phyloP scores from a whole-genome alignment of 805 yeast genomes.

The Scheffersomyces ergatensis region DNA sequence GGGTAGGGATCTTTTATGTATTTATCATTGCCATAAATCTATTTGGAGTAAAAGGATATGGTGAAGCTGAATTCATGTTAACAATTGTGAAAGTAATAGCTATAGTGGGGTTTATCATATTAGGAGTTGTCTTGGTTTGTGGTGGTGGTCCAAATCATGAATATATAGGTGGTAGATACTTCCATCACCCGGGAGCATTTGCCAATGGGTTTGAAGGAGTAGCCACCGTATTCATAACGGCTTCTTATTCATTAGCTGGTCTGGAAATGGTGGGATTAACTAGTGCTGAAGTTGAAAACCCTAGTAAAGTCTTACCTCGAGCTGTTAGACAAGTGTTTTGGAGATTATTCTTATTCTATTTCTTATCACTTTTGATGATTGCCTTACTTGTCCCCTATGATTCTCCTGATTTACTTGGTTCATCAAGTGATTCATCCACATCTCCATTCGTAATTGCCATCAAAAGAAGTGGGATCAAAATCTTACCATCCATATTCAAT shows the following conservation, averaged over 20 bases:
- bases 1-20: slow-evolving; percentile 34
- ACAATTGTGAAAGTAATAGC: slow-evolving; percentile 33
- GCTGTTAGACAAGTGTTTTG: slow-evolving; percentile 45
- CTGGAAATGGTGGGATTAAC: slow-evolving; percentile 38
- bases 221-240: slow-evolving; percentile 35
- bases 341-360: slow-evolving; percentile 41
- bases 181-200: slow-evolving; percentile 33
- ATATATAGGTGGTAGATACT: slow-evolving; percentile 31
- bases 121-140: slow-evolving; percentile 33
- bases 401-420: slow-evolving; percentile 46
- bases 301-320: slow-evolving; percentile 35
- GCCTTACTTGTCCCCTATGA: slow-evolving; percentile 50
- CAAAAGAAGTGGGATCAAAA: slow-evolving; percentile 56
- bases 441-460: slow-evolving; percentile 80
- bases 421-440: slow-evolving; percentile 52
- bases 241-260: slow-evolving; percentile 36
- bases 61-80: slow-evolving; percentile 33
- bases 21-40: slow-evolving; percentile 26
- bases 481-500: slow-evolving; percentile 70
- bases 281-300: slow-evolving; percentile 39
- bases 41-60: slow-evolving; percentile 37
- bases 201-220: slow-evolving; percentile 39
- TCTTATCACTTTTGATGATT: slow-evolving; percentile 28
- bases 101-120: slow-evolving; percentile 33
- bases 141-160: slow-evolving; percentile 39